These are phyloP conservation scores for Scenedesmus sp. DNA, from an alignment of 163 green algal species.

Conservation along the genomic window DNA sequence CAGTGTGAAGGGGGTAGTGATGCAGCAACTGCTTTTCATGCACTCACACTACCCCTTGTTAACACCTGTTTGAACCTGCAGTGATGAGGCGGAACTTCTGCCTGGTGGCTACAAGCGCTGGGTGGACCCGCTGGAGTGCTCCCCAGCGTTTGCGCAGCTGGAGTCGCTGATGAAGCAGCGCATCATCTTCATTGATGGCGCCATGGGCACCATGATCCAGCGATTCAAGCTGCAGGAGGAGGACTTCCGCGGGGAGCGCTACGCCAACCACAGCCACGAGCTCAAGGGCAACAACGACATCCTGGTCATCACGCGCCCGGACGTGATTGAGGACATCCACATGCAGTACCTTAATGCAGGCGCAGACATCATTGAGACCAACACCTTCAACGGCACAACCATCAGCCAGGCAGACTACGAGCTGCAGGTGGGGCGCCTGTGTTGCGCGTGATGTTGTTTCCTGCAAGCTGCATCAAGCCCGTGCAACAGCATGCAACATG, in stretches of 20 bases:
- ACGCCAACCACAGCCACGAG: conserved; percentile 89
- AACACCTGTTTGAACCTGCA: background rate
- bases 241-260: conserved; percentile 88
- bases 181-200: conserved; percentile 97
- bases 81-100: background rate
- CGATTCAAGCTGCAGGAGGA: conserved; percentile 92
- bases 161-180: conserved; percentile 71
- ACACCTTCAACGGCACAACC: conserved; percentile 98
- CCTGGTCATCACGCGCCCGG: conserved; percentile 94
- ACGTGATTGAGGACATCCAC: conserved; percentile 97
- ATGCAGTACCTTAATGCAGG: conserved; percentile 89
- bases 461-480: background rate
- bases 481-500: too few relatives aligned
- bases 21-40: background rate
- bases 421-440: conserved; percentile 70
- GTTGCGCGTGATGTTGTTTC: background rate
- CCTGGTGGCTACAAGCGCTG: conserved; percentile 73
- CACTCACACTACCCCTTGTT: too few relatives aligned
- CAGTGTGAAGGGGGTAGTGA: too few relatives aligned
- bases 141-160: conserved; percentile 65
- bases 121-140: conserved; percentile 67
- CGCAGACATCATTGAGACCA: conserved; percentile 99
- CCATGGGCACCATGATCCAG: conserved; percentile 98
- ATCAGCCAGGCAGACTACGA: conserved; percentile 97
- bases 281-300: conserved; percentile 99